Evolutionary conservation across 2,329 filamentous ascomycete species (phyloP).

Genomic region (Neocucurbitaria cava): DNA sequence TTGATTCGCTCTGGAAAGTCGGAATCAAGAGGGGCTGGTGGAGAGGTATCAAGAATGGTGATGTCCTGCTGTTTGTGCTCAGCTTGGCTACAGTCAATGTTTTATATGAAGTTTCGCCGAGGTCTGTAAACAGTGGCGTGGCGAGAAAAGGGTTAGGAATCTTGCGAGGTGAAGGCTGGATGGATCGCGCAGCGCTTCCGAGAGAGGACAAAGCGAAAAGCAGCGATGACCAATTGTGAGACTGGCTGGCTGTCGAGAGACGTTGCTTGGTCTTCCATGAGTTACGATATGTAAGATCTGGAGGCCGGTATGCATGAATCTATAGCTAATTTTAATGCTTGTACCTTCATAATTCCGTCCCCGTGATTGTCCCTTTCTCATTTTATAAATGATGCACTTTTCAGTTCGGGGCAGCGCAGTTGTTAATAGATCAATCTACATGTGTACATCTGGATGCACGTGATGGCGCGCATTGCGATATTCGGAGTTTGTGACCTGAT

Average conservation of each 20-base stretch:
- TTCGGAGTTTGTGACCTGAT: conserved; percentile 18
- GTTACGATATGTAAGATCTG: conserved; percentile 6
- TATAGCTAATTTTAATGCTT: conserved; percentile 7
- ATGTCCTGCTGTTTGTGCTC: conserved; percentile 81
- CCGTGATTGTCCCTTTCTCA: background rate
- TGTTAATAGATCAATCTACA: background rate
- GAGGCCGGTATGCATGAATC: background rate
- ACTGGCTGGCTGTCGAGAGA: background rate
- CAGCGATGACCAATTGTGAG: conserved; percentile 6
- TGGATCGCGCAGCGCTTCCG: conserved; percentile 61
- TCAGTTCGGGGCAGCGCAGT: background rate
- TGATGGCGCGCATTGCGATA: conserved; percentile 15
- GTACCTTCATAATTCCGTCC: background rate
- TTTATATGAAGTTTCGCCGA: conserved; percentile 75
- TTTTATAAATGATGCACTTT: no score
- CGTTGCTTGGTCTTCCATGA: background rate
- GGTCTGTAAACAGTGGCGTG: conserved; percentile 69
- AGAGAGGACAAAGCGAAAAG: conserved; percentile 16
- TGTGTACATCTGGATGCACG: conserved; percentile 4
- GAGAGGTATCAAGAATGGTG: conserved; percentile 80
- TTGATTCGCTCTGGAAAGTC: conserved; percentile 90
- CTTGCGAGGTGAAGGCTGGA: conserved; percentile 77
- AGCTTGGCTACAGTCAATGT: conserved; percentile 80
- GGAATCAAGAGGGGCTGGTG: conserved; percentile 91
- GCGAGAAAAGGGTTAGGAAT: conserved; percentile 77